phyloP scores from a whole-genome alignment of 2,329 filamentous ascomycete genomes.

The Didymella sp. region DNA sequence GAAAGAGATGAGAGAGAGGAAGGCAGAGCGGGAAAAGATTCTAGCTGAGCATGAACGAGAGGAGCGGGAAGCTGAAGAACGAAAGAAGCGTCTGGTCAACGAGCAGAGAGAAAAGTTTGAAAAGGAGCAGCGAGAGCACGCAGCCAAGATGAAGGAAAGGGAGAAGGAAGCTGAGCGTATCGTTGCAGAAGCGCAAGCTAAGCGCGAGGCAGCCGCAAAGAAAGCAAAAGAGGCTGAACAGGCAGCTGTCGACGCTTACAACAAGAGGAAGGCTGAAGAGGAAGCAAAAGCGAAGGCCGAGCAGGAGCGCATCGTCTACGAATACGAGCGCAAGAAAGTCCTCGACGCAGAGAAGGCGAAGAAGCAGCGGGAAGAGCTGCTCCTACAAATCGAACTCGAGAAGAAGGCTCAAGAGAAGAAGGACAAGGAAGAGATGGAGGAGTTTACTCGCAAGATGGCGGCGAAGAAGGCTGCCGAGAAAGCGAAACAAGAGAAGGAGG shows the following conservation, averaged over 20 bases:
- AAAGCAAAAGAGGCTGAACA: conserved; percentile 43
- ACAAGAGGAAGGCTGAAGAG: conserved; percentile 44
- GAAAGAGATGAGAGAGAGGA: conserved; percentile 47
- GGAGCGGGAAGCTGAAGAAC: conserved; percentile 28
- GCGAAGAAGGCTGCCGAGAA: conserved; percentile 53
- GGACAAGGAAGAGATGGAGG: conserved; percentile 54
- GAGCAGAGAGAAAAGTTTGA: conserved; percentile 44
- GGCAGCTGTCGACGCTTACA: conserved; percentile 44
- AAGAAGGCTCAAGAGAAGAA: conserved; percentile 51
- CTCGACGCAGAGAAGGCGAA: conserved; percentile 49
- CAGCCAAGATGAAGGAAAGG: conserved; percentile 4
- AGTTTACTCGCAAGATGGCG: conserved; percentile 50
- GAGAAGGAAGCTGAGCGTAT: conserved; percentile 31
- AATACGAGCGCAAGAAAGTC: conserved; percentile 48
- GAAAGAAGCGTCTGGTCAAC: conserved; percentile 40
- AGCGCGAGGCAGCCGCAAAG: conserved; percentile 31
- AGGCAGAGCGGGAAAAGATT: conserved; percentile 30
- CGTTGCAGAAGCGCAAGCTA: conserved; percentile 33
- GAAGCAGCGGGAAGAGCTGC: conserved; percentile 46
- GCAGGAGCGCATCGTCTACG: conserved; percentile 44
- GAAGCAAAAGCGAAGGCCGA: conserved; percentile 40
- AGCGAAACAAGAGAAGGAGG: conserved; percentile 48
- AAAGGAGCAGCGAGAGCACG: conserved; percentile 36
- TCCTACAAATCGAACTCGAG: conserved; percentile 51
- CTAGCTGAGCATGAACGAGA: conserved; percentile 20